Percentiles rank a stretch among this genome's conserved stretches.
Evolutionary conservation across 805 yeast species (phyloP).

Genomic region (Metschnikowia borealis): DNA sequence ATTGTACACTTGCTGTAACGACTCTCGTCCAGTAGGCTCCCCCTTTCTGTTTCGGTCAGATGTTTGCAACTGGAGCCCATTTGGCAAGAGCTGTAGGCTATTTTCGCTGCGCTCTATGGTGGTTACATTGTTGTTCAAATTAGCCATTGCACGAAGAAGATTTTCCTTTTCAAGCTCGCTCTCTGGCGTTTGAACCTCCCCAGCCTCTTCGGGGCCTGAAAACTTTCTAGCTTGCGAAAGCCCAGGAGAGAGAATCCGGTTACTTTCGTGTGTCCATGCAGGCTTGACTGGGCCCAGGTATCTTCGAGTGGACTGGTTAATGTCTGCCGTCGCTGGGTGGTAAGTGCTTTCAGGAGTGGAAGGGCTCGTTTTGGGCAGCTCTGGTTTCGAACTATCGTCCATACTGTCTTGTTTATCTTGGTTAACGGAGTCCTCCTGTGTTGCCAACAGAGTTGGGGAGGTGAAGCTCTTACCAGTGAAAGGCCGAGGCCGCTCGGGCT

Average conservation of each 20-base stretch:
- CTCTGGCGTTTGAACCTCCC: neutral
- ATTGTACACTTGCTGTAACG: constrained; percentile 40
- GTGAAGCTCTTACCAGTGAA: constrained; percentile 9
- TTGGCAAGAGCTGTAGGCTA: neutral
- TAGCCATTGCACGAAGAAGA: constrained; percentile 17
- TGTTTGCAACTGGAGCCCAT: neutral
- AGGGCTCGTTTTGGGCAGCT: neutral
- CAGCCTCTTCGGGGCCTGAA: neutral
- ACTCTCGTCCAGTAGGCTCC: constrained; percentile 9
- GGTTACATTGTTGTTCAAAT: constrained; percentile 13
- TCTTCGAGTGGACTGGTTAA: constrained; percentile 16
- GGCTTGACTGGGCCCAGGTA: constrained; percentile 15
- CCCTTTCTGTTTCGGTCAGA: constrained; percentile 4
- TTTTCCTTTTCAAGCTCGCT: constrained; percentile 10
- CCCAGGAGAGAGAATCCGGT: constrained; percentile 7
- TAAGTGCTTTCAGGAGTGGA: constrained; percentile 5
- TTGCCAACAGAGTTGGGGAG: constrained; percentile 1
- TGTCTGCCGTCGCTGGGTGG: constrained; percentile 16
- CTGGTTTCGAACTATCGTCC: neutral
- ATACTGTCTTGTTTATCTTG: neutral
- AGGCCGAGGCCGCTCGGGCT: constrained; percentile 16
- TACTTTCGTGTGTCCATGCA: constrained; percentile 6
- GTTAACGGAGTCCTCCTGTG: neutral
- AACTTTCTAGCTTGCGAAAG: neutral
- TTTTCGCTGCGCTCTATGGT: constrained; percentile 8